phyloP scores from a whole-genome alignment of 139 green algal species.

The Mesotaenium endlicherianum region DNA sequence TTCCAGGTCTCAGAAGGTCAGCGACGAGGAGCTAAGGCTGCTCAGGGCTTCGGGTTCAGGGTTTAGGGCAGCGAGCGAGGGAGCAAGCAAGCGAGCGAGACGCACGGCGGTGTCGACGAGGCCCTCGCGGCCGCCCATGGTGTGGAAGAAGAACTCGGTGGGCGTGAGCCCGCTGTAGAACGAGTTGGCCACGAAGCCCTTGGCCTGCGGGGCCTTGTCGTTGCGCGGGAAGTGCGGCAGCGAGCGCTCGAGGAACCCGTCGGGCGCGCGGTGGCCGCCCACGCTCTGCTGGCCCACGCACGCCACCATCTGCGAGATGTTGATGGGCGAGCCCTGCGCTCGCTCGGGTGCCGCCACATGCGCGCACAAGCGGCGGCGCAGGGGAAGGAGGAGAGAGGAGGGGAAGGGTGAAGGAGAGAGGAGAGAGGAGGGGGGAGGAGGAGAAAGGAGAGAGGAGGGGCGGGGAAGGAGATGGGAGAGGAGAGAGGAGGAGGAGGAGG shows the following conservation, averaged over 20 bases:
- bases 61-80: no score
- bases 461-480: no score
- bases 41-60: no score
- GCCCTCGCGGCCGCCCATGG: conserved; percentile 83
- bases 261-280: conserved; percentile 80
- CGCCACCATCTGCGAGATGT: conserved; percentile 98
- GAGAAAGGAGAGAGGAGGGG: no score
- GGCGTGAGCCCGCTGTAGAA: conserved; percentile 91
- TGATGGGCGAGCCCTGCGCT: conserved; percentile 89
- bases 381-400: no score
- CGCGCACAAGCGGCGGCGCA: no score
- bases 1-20: no score
- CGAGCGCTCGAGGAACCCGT: conserved; percentile 86
- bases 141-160: conserved; percentile 99
- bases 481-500: no score
- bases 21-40: no score
- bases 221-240: conserved; percentile 84
- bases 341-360: no score
- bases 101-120: conserved; percentile 94
- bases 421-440: no score
- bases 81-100: not conserved
- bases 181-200: conserved; percentile 95
- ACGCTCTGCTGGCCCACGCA: conserved; percentile 97
- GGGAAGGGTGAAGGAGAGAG: no score
- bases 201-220: conserved; percentile 58